phyloP scores from a whole-genome alignment of 2,329 filamentous ascomycete genomes.

The Tolypocladium tropicale region DNA sequence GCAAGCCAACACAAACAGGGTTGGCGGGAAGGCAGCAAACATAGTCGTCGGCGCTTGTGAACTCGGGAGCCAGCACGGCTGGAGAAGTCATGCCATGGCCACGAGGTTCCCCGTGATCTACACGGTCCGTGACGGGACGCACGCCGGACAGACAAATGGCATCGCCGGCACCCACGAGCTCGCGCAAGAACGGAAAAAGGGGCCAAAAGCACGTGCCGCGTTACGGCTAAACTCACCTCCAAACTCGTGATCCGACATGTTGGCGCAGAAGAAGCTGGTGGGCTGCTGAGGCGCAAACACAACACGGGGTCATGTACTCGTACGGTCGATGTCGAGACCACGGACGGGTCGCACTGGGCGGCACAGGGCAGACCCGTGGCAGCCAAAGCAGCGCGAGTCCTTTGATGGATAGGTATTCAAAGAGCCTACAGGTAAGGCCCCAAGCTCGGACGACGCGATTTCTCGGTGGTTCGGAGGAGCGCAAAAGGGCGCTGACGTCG shows the following conservation, averaged over 20 bases:
- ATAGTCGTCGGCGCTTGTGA: background rate
- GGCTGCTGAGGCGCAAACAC: background rate
- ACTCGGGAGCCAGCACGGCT: background rate
- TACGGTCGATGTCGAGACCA: background rate
- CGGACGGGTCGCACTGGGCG: background rate
- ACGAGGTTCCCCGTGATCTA: background rate
- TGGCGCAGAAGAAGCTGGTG: constrained; percentile 6
- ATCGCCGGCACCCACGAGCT: background rate
- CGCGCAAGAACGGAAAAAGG: background rate
- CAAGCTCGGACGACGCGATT: background rate
- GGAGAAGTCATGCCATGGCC: background rate
- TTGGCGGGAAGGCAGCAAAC: background rate
- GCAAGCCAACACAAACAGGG: constrained; percentile 2
- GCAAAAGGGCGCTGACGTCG: background rate
- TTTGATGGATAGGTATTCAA: background rate
- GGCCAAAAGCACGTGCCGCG: background rate
- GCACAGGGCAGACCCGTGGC: background rate
- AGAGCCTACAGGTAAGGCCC: background rate
- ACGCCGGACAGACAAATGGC: background rate
- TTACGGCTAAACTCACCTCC: constrained; percentile 36
- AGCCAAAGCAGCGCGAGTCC: background rate
- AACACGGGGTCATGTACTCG: background rate
- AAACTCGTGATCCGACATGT: constrained; percentile 59
- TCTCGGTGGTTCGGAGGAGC: background rate
- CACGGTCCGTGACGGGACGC: background rate